Conservation (phyloP, 345 rosid species). For the Populus euphratica region DNA sequence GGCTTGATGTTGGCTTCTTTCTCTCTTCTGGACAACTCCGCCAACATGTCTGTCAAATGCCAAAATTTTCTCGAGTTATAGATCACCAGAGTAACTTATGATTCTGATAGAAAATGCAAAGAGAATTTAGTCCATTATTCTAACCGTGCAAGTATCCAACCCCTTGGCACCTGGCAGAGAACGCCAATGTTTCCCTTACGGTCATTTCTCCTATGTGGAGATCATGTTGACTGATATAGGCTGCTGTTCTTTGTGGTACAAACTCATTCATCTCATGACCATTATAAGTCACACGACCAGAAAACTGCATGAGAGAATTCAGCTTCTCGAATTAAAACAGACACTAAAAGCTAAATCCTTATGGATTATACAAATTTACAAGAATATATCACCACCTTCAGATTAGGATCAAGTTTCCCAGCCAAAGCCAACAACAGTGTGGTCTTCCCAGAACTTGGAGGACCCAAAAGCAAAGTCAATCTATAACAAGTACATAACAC, state of each 20-base stretch:
- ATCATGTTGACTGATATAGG: conserved; percentile 72
- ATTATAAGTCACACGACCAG: conserved; percentile 62
- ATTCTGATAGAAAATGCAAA: too few species aligned
- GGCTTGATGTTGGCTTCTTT: conserved; percentile 75
- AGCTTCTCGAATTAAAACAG: neutral
- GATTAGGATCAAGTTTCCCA: conserved; percentile 58
- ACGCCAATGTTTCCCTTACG: conserved; percentile 71
- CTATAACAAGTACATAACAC: conserved; percentile 27
- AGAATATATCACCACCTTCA: conserved; percentile 39
- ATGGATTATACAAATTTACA: neutral
- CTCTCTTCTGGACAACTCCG: conserved; percentile 74
- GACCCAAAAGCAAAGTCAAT: conserved; percentile 78
- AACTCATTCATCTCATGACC: conserved; percentile 55
- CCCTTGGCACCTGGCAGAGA: conserved; percentile 69
- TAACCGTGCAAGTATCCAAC: conserved; percentile 64
- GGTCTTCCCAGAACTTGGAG: conserved; percentile 85
- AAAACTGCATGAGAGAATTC: conserved; percentile 29
- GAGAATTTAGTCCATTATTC: neutral
- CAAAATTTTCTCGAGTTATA: neutral
- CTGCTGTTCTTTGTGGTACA: conserved; percentile 60
- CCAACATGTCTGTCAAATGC: conserved; percentile 50
- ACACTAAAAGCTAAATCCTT: neutral
- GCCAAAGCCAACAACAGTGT: conserved; percentile 71
- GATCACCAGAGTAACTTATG: neutral
- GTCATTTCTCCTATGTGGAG: conserved; percentile 60